These are phyloP conservation scores for Besnoitia besnoiti DNA, from an alignment of 169 alveolate genomes.

Conservation along the genomic window DNA sequence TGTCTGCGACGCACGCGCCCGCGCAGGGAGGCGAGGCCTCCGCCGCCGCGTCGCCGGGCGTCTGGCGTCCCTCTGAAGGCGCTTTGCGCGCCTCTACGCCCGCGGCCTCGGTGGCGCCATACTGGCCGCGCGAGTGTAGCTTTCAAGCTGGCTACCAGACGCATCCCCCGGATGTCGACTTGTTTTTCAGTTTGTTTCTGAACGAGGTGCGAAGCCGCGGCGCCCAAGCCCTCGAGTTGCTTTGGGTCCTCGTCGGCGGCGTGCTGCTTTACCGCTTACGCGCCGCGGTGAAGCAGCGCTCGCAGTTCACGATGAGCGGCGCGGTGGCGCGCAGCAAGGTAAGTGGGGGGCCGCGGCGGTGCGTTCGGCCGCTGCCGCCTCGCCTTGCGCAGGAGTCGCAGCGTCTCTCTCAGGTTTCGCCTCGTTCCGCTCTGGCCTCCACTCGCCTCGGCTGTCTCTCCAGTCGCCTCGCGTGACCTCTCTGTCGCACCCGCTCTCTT, in stretches of 20 bases:
- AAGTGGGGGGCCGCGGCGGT: neutral
- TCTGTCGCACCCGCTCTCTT: neutral
- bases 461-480: neutral
- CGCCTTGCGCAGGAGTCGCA: too few relatives aligned
- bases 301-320: constrained; percentile 55
- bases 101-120: too few relatives aligned
- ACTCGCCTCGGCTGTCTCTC: too few relatives aligned
- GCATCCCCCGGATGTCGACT: neutral
- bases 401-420: too few relatives aligned
- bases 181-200: neutral
- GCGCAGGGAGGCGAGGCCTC: too few relatives aligned
- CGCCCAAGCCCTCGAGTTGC: neutral
- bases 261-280: constrained; percentile 15
- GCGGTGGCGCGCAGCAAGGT: constrained; percentile 48
- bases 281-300: neutral
- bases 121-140: neutral
- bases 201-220: neutral
- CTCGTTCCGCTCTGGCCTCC: too few relatives aligned
- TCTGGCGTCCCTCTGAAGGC: too few relatives aligned
- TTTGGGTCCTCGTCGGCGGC: constrained; percentile 50
- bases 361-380: too few relatives aligned
- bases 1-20: too few relatives aligned
- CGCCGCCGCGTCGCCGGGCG: too few relatives aligned
- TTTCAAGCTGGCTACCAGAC: neutral
- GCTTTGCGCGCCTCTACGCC: too few relatives aligned